Conservation (phyloP, 306 rosid genomes). For the Cicer pinnatifidum region DNA sequence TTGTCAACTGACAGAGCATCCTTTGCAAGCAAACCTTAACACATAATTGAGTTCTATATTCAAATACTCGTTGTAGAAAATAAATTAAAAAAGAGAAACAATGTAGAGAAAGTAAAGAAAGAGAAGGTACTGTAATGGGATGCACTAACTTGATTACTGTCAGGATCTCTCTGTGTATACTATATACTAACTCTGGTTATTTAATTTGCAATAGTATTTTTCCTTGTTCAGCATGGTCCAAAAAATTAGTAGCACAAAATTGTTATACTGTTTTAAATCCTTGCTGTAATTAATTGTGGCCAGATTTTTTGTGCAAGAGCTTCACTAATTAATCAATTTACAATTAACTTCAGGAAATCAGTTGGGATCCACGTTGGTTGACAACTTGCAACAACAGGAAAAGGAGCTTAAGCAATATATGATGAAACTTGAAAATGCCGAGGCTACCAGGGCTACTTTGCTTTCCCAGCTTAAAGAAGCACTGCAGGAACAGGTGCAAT, state of each 20-base stretch:
- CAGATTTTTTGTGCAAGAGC: conserved; percentile 3
- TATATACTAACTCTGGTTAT: neutral
- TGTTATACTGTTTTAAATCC: neutral
- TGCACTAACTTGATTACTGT: neutral
- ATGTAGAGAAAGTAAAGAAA: neutral
- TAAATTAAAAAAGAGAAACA: neutral
- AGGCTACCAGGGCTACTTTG: conserved; percentile 72
- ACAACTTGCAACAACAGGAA: conserved; percentile 75
- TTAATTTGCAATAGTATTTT: neutral
- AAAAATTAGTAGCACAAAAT: neutral
- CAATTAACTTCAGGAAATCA: conserved; percentile 60
- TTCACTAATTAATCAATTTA: conserved; percentile 11
- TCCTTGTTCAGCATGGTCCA: neutral
- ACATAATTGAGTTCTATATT: neutral
- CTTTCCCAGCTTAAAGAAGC: conserved; percentile 76
- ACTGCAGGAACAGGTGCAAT: conserved; percentile 76
- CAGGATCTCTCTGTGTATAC: neutral
- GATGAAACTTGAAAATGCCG: conserved; percentile 62
- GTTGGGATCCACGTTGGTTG: conserved; percentile 57
- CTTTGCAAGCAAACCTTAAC: neutral
- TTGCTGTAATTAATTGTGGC: conserved; percentile 13
- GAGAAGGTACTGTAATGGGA: neutral
- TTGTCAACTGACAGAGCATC: neutral
- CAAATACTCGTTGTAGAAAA: neutral
- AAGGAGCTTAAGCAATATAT: conserved; percentile 58